Percentiles rank a stretch among this genome's conserved stretches.
These are phyloP conservation scores for Lachnellula hyalina DNA, from an alignment of 2,329 filamentous ascomycete species.

Conservation along the genomic window DNA sequence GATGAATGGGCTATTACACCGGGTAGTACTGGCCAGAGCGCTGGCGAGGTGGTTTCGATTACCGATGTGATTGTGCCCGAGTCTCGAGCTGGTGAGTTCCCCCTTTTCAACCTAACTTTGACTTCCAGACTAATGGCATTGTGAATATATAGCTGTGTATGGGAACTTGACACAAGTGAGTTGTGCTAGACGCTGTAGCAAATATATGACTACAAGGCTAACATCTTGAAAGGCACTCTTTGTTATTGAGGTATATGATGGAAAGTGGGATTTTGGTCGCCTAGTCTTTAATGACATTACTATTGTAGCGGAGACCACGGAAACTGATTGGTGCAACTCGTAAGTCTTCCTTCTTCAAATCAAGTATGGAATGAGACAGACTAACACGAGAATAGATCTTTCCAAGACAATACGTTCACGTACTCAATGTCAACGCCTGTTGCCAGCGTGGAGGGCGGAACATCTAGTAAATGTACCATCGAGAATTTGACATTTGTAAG, in stretches of 20 bases:
- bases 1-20: background rate
- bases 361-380: background rate
- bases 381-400: background rate
- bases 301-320: background rate
- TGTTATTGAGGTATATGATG: background rate
- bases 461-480: background rate
- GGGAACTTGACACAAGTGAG: background rate
- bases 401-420: background rate
- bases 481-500: background rate
- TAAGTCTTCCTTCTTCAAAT: background rate
- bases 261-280: background rate
- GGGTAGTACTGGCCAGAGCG: background rate
- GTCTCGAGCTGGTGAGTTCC: background rate
- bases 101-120: background rate
- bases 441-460: background rate
- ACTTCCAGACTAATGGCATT: background rate
- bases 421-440: background rate
- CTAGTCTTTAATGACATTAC: background rate
- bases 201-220: background rate
- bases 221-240: background rate
- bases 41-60: background rate
- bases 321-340: background rate
- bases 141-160: background rate
- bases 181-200: background rate
- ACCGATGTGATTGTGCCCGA: background rate